A percentile compares a stretch with the other conserved stretches of the same genome.
These are phyloP conservation scores for Marchantia paleacea DNA, from an alignment of 225 moss, liverwort and hornwort species.

Conservation along the genomic window DNA sequence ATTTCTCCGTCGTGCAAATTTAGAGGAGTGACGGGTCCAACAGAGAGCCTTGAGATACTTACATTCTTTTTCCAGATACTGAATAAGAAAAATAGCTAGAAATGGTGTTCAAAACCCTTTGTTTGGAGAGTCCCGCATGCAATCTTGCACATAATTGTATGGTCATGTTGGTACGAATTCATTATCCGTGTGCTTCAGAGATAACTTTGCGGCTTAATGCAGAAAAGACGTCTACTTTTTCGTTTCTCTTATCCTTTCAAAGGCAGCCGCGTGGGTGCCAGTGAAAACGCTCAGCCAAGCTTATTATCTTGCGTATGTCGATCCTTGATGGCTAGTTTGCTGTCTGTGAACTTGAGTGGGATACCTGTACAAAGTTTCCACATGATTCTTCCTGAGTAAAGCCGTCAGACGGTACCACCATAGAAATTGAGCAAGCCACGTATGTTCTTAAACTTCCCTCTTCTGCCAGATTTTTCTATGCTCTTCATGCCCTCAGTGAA, in stretches of 20 bases:
- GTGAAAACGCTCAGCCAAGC: not conserved
- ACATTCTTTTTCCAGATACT: conserved; percentile 28
- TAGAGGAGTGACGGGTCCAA: conserved; percentile 18
- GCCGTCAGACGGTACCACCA: not conserved
- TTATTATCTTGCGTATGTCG: not conserved
- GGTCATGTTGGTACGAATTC: not conserved
- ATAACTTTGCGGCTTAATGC: not conserved
- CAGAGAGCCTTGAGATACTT: conserved; percentile 2
- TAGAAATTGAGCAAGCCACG: not conserved
- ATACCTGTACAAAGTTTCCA: not conserved
- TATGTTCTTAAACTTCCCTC: conserved; percentile 1
- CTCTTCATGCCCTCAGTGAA: conserved; percentile 2
- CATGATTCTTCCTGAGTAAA: not conserved
- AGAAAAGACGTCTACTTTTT: not conserved
- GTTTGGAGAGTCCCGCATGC: conserved; percentile 8
- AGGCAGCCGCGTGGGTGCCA: not conserved
- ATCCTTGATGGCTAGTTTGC: not conserved
- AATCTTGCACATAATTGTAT: conserved; percentile 1
- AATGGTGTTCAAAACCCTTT: conserved; percentile 2
- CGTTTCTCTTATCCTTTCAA: not conserved
- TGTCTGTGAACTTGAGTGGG: not conserved
- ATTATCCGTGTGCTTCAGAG: not conserved
- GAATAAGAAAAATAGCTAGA: conserved; percentile 25
- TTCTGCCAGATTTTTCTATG: conserved; percentile 15
- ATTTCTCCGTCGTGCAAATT: not conserved